These are phyloP conservation scores for Solanum chacoense DNA, from an alignment of 305 asterid species.

Conservation along the genomic window DNA sequence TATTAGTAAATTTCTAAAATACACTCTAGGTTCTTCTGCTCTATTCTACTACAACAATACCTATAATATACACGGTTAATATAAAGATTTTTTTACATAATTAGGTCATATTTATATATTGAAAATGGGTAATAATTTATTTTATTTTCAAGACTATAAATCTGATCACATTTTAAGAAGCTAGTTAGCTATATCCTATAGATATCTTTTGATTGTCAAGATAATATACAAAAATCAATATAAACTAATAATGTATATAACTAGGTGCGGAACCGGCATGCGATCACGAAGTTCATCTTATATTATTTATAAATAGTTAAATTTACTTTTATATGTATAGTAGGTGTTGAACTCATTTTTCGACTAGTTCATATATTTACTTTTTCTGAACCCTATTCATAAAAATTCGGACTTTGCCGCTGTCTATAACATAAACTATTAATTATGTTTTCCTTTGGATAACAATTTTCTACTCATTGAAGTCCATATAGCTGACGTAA, in stretches of 20 bases:
- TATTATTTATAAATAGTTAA: no score
- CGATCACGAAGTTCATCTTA: fast-evolving
- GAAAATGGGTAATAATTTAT: fast-evolving
- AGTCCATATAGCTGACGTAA: neutral
- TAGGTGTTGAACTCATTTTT: neutral
- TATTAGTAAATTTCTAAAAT: neutral
- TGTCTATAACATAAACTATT: neutral
- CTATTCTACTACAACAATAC: neutral
- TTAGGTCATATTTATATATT: neutral
- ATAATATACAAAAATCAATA: no score
- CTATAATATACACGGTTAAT: no score
- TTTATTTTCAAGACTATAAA: neutral
- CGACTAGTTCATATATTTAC: fast-evolving
- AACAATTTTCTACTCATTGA: neutral
- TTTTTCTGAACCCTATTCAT: neutral
- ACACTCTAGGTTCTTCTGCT: no score
- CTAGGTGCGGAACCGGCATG: fast-evolving
- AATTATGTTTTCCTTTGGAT: no score
- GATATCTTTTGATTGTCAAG: neutral
- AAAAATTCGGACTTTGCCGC: fast-evolving
- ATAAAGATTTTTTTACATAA: no score
- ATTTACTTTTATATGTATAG: no score
- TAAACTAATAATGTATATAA: no score
- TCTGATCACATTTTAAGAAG: neutral
- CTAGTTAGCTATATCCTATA: neutral